Evolutionary conservation across 306 rosid species (phyloP).

Genomic region (Quercus cerris): DNA sequence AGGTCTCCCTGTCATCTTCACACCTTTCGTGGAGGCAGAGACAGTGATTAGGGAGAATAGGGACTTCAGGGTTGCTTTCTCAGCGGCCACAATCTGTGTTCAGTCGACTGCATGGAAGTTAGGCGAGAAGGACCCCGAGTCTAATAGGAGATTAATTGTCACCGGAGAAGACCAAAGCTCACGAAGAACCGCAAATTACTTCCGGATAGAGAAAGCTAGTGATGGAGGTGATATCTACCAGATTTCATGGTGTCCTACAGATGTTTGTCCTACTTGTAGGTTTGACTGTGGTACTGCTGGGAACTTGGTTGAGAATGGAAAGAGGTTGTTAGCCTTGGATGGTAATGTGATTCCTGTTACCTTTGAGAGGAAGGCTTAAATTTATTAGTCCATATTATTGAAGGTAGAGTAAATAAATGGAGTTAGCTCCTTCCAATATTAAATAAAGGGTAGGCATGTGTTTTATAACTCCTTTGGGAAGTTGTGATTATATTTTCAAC

Average conservation of each 20-base stretch:
- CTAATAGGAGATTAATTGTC: constrained; percentile 44
- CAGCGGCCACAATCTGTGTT: constrained; percentile 21
- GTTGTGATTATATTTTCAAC: neutral
- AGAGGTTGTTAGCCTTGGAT: constrained; percentile 50
- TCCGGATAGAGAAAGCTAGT: constrained; percentile 20
- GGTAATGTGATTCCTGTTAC: constrained; percentile 33
- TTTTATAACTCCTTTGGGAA: no score
- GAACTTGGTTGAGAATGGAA: constrained; percentile 37
- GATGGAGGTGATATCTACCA: constrained; percentile 18
- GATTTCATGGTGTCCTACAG: constrained; percentile 51
- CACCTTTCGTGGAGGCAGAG: constrained; percentile 37
- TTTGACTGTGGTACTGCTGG: constrained; percentile 41
- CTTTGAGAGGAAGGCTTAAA: constrained; percentile 11
- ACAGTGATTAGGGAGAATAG: constrained; percentile 23
- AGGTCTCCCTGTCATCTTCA: constrained; percentile 35
- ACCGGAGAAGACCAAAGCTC: neutral
- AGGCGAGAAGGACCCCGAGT: constrained; percentile 11
- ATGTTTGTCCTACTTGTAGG: constrained; percentile 46
- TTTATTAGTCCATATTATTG: neutral
- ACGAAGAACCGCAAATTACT: constrained; percentile 16
- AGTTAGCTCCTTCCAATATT: no score
- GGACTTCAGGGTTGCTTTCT: constrained; percentile 44
- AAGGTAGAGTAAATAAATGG: no score
- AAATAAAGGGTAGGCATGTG: no score
- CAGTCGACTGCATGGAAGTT: constrained; percentile 42